Evolutionary conservation across 768 basidiomycete genomes (phyloP).

Genomic region (Pulveroboletus sp.): DNA sequence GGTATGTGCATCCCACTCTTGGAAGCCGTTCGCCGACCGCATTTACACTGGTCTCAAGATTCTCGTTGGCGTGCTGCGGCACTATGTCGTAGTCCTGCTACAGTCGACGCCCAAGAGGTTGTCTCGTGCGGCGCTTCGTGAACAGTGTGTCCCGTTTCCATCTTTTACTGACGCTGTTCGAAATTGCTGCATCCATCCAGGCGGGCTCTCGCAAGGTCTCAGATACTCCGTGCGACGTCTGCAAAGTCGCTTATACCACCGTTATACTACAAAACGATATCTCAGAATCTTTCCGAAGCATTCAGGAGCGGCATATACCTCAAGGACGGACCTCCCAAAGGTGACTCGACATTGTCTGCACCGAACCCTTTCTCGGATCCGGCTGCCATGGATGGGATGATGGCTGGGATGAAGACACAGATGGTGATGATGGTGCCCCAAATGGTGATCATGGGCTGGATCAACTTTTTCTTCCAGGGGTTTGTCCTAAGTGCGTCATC

Average conservation of each 20-base stretch:
- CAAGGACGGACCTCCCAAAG: constrained; percentile 74
- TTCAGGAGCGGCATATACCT: constrained; percentile 77
- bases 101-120: constrained; percentile 81
- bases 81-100: constrained; percentile 86
- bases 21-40: not conserved
- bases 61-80: constrained; percentile 85
- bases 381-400: constrained; percentile 94
- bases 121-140: constrained; percentile 72
- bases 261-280: constrained; percentile 67
- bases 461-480: constrained; percentile 99
- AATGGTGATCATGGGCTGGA: constrained; percentile 99
- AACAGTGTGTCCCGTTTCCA: constrained; percentile 67
- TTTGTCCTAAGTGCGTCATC: constrained; percentile 86
- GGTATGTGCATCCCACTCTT: constrained; percentile 44
- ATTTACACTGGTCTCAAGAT: constrained; percentile 46
- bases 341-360: constrained; percentile 52
- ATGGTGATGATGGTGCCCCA: constrained; percentile 99
- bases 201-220: constrained; percentile 75
- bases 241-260: constrained; percentile 78
- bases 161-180: not conserved
- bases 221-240: constrained; percentile 78
- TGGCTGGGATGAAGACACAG: constrained; percentile 98
- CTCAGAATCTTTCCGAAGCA: constrained; percentile 64
- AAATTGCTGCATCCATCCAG: constrained; percentile 32
- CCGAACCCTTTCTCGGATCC: constrained; percentile 88